A percentile compares a stretch with the other conserved stretches of the same genome.
Conservation (phyloP, 257 asterid genomes). For the Thymus mandschuricus region DNA sequence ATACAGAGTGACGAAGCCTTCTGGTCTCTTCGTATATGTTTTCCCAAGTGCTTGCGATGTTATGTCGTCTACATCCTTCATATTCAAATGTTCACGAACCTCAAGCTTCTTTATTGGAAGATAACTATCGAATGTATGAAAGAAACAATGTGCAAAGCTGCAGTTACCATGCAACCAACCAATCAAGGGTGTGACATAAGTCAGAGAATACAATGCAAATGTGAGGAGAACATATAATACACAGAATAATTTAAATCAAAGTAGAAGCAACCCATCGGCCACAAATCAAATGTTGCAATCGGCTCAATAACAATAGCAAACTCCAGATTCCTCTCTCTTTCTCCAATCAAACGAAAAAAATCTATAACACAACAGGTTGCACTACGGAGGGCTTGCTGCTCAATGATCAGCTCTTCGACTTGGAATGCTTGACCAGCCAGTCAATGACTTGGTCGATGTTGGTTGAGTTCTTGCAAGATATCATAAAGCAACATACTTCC, state of each 20-base stretch:
- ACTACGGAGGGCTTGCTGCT: background rate
- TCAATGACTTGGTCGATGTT: constrained; percentile 95
- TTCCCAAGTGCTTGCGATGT: too few species aligned
- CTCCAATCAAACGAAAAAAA: constrained; percentile 19
- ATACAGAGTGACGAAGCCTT: too few species aligned
- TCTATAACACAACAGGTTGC: constrained; percentile 39
- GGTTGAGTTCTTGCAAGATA: constrained; percentile 95
- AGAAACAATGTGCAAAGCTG: background rate
- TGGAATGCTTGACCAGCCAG: constrained; percentile 95
- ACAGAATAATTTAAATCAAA: constrained; percentile 28
- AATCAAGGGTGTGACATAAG: constrained; percentile 10
- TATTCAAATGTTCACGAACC: too few species aligned
- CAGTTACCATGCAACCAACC: background rate
- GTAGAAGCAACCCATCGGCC: constrained; percentile 41
- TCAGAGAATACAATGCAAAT: constrained; percentile 27
- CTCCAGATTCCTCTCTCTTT: constrained; percentile 27
- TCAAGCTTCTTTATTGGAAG: too few species aligned
- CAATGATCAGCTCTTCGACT: constrained; percentile 71
- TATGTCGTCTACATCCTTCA: too few species aligned
- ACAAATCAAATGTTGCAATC: constrained; percentile 39
- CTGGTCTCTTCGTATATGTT: too few species aligned
- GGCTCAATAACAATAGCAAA: constrained; percentile 35
- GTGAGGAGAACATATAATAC: constrained; percentile 40
- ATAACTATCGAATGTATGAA: too few species aligned
- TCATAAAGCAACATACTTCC: constrained; percentile 98